These are phyloP conservation scores for Aspergillus leporis DNA, from an alignment of 495 filamentous ascomycete genomes.

Conservation along the genomic window DNA sequence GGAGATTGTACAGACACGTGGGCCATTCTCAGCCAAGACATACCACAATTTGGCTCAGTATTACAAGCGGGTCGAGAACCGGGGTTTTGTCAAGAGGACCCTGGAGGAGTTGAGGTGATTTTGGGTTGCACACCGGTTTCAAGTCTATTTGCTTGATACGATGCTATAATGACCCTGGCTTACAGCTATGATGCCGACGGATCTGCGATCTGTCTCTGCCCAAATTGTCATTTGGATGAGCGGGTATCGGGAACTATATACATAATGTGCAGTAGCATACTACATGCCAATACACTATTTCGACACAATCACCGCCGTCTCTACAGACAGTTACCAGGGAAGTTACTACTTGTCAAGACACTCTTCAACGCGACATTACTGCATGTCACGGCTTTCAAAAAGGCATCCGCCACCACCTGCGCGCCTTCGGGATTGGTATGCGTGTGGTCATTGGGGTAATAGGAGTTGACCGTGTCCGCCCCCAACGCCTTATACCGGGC, in stretches of 20 bases:
- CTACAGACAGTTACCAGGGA: constrained; percentile 35
- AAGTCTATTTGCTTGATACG: constrained; percentile 4
- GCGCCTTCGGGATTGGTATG: constrained; percentile 63
- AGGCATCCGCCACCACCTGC: constrained; percentile 58
- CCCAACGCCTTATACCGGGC: constrained; percentile 52
- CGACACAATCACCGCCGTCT: neutral
- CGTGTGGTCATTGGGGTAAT: constrained; percentile 64
- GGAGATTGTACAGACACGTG: constrained; percentile 47
- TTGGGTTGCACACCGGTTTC: neutral
- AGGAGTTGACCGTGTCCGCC: constrained; percentile 43
- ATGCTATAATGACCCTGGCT: constrained; percentile 2
- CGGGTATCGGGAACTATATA: constrained; percentile 2
- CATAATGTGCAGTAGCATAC: neutral
- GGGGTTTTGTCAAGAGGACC: constrained; percentile 49
- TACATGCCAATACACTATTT: neutral
- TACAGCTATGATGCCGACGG: neutral
- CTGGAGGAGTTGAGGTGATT: constrained; percentile 34
- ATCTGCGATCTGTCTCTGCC: neutral
- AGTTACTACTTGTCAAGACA: constrained; percentile 30
- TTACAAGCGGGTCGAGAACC: constrained; percentile 49
- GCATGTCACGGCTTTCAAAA: constrained; percentile 59
- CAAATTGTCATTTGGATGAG: constrained; percentile 3
- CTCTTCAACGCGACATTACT: constrained; percentile 36
- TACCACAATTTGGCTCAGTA: constrained; percentile 54
- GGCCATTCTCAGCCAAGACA: constrained; percentile 25